These are phyloP conservation scores for Leishmania braziliensis DNA, from an alignment of 208 protist genomes.

Conservation along the genomic window DNA sequence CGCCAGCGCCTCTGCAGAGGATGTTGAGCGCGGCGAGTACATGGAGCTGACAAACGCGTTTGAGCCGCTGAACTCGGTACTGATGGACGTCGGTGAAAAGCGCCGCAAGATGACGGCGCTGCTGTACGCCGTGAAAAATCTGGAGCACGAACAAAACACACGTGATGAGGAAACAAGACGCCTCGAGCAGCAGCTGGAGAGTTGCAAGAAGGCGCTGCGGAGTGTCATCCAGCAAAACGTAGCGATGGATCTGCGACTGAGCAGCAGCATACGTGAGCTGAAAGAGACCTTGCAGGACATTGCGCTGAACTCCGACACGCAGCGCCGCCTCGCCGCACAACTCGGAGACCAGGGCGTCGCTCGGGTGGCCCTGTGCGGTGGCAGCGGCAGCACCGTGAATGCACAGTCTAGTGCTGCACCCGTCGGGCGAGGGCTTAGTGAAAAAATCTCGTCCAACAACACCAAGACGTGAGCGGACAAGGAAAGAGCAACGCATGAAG, in stretches of 20 bases:
- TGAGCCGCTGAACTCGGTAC: slow-evolving; percentile 27
- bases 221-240: slow-evolving; percentile 47
- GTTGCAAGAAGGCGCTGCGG: slow-evolving; percentile 33
- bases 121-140: slow-evolving; percentile 26
- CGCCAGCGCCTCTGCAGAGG: slow-evolving; percentile 3
- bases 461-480: neutral
- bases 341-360: slow-evolving; percentile 38
- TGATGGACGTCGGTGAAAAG: slow-evolving; percentile 8
- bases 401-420: neutral
- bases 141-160: slow-evolving; percentile 35
- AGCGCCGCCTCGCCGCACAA: slow-evolving; percentile 32
- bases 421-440: slow-evolving; percentile 5
- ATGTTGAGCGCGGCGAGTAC: slow-evolving; percentile 16
- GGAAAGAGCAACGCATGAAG: neutral
- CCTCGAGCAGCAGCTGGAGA: slow-evolving; percentile 31
- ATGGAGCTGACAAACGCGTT: slow-evolving; percentile 29
- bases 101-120: slow-evolving; percentile 29
- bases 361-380: slow-evolving; percentile 36
- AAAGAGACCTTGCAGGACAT: slow-evolving; percentile 70
- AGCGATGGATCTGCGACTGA: slow-evolving; percentile 34
- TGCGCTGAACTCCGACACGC: slow-evolving; percentile 53
- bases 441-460: slow-evolving; percentile 4
- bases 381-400: neutral
- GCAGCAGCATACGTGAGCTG: slow-evolving; percentile 49
- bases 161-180: slow-evolving; percentile 20